phyloP scores from a whole-genome alignment of 2,329 filamentous ascomycete species.

The Colletotrichum limetticola region DNA sequence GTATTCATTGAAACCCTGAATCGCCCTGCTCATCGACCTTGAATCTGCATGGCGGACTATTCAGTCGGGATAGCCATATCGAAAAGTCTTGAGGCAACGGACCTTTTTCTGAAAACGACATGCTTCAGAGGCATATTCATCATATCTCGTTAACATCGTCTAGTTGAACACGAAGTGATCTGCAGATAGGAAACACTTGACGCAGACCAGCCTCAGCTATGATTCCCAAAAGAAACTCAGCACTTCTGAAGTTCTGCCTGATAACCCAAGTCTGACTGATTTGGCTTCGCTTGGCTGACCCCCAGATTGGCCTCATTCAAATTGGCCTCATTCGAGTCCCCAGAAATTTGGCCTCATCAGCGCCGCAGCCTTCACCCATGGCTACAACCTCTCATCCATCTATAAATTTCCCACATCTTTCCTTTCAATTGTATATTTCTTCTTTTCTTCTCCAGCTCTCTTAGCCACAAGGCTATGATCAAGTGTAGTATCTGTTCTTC shows the following conservation, averaged over 20 bases:
- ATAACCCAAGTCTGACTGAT: background rate
- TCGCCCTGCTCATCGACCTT: no score
- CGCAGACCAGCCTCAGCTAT: background rate
- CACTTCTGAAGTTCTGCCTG: background rate
- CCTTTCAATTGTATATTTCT: slow-evolving; percentile 8
- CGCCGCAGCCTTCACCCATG: background rate
- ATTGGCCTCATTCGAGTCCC: background rate
- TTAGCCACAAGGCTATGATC: slow-evolving; percentile 38
- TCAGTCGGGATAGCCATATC: no score
- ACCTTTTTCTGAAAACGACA: no score
- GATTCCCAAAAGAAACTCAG: background rate
- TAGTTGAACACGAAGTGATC: background rate
- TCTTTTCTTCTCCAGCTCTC: slow-evolving; percentile 36
- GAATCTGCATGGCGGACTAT: no score
- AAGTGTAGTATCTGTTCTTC: slow-evolving; percentile 26
- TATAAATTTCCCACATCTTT: background rate
- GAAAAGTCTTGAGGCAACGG: no score
- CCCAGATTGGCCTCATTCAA: background rate
- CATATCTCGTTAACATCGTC: no score
- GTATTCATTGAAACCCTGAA: no score
- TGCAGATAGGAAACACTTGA: background rate
- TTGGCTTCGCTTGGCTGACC: background rate
- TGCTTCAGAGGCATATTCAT: no score
- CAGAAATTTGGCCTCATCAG: background rate
- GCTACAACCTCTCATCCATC: background rate